phyloP scores from a whole-genome alignment of 345 rosid species.

The Anastatica hierochuntica region DNA sequence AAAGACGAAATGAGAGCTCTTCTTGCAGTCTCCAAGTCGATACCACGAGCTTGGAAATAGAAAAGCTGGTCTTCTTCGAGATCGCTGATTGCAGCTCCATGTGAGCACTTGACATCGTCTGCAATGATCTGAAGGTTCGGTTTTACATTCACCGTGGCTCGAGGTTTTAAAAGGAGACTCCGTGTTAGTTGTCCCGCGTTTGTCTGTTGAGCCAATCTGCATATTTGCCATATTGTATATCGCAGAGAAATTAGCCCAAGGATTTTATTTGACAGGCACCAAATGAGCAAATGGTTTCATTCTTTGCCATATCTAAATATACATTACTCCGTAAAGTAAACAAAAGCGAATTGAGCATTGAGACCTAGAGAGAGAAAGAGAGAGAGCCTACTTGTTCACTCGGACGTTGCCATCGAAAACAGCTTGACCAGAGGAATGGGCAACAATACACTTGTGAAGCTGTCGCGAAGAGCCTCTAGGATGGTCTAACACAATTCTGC shows the following conservation, averaged over 20 bases:
- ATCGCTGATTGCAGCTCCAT: constrained; percentile 94
- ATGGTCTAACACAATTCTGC: constrained; percentile 77
- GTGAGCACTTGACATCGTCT: constrained; percentile 85
- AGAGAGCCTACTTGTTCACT: constrained; percentile 59
- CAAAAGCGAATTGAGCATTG: no score
- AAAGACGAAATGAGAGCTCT: constrained; percentile 78
- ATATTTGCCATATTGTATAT: no score
- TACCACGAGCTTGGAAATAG: constrained; percentile 84
- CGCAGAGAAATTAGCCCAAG: background rate
- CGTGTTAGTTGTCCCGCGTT: constrained; percentile 87
- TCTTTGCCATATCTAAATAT: no score
- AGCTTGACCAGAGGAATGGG: constrained; percentile 80
- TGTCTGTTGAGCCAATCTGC: constrained; percentile 83
- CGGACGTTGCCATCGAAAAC: constrained; percentile 86
- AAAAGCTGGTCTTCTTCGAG: constrained; percentile 80
- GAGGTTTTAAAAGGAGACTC: constrained; percentile 76
- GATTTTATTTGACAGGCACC: no score
- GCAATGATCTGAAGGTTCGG: constrained; percentile 96
- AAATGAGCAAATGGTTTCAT: no score
- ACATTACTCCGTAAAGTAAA: no score
- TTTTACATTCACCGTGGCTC: constrained; percentile 78
- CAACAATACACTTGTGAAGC: constrained; percentile 93
- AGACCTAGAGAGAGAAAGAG: background rate
- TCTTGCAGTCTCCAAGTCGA: constrained; percentile 63
- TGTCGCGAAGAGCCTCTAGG: constrained; percentile 72